Evolutionary conservation across 2,329 filamentous ascomycete species (phyloP).

Genomic region (Colletotrichum costaricense): DNA sequence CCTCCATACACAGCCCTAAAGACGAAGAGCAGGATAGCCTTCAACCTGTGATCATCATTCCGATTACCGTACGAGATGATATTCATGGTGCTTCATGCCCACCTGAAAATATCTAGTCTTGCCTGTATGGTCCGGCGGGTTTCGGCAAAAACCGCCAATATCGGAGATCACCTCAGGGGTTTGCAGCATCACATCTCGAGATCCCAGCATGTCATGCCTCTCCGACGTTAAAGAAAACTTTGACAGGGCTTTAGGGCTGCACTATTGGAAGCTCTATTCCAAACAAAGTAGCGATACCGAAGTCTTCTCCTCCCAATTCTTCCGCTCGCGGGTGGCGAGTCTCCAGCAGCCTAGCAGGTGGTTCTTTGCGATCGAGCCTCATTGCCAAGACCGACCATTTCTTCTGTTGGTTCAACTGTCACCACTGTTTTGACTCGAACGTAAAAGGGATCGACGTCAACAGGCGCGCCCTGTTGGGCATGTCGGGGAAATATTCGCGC

Average conservation of each 20-base stretch:
- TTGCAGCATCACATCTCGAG: not conserved
- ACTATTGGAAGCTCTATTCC: not conserved
- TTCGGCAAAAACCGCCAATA: not conserved
- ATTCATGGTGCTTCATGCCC: not conserved
- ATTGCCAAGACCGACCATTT: not conserved
- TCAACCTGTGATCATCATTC: not conserved
- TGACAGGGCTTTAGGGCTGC: not conserved
- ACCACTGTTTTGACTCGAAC: not conserved
- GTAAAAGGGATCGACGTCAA: not conserved
- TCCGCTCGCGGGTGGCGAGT: no score
- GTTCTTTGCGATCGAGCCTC: not conserved
- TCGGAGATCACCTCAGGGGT: not conserved
- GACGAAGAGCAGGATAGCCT: not conserved
- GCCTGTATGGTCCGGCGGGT: not conserved
- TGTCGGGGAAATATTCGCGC: not conserved
- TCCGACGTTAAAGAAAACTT: not conserved
- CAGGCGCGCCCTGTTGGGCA: not conserved
- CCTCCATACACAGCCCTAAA: not conserved
- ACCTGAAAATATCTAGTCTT: not conserved
- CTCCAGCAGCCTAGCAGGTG: no score
- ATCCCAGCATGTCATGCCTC: not conserved
- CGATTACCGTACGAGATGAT: not conserved
- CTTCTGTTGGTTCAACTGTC: not conserved
- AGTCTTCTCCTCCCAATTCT: not conserved
- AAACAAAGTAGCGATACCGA: not conserved